Conservation (phyloP, 2,329 filamentous ascomycete genomes). For the Sporothrix brasiliensis region DNA sequence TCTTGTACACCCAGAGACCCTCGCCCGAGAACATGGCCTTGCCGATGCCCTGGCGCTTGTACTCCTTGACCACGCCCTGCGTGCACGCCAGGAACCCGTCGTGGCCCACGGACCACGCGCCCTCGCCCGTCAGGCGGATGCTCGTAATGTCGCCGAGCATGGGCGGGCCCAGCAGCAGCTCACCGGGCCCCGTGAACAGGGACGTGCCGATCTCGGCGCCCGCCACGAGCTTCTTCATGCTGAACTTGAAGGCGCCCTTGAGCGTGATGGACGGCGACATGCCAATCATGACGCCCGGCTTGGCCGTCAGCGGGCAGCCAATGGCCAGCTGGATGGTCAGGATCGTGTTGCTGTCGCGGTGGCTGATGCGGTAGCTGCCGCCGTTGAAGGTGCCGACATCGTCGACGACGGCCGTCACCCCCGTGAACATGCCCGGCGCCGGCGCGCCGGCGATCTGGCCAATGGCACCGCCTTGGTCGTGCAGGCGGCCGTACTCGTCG, state of each 20-base stretch:
- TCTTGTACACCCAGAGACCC: conserved; percentile 86
- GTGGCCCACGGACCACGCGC: conserved; percentile 81
- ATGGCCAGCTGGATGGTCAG: conserved; percentile 87
- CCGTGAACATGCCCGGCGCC: conserved; percentile 61
- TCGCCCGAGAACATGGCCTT: conserved; percentile 96
- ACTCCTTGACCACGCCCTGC: conserved; percentile 83
- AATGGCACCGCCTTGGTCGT: conserved; percentile 41
- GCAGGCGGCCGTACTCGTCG: conserved; percentile 37
- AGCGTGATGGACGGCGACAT: conserved; percentile 90
- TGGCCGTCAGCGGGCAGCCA: conserved; percentile 78
- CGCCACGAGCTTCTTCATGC: conserved; percentile 84
- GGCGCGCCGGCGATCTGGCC: conserved; percentile 48
- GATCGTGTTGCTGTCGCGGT: conserved; percentile 87
- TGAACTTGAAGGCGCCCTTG: conserved; percentile 81
- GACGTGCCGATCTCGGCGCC: conserved; percentile 79
- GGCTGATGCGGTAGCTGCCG: conserved; percentile 89
- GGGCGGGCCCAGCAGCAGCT: conserved; percentile 79
- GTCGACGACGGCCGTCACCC: conserved; percentile 67
- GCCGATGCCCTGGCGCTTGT: conserved; percentile 79
- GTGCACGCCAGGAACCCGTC: conserved; percentile 87
- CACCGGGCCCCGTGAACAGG: conserved; percentile 84
- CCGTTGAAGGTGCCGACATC: conserved; percentile 97
- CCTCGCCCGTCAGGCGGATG: conserved; percentile 70
- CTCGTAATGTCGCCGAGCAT: conserved; percentile 84
- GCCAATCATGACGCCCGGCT: conserved; percentile 88